These are phyloP conservation scores for Fusarium hainanense DNA, from an alignment of 2,329 filamentous ascomycete species.

Conservation along the genomic window DNA sequence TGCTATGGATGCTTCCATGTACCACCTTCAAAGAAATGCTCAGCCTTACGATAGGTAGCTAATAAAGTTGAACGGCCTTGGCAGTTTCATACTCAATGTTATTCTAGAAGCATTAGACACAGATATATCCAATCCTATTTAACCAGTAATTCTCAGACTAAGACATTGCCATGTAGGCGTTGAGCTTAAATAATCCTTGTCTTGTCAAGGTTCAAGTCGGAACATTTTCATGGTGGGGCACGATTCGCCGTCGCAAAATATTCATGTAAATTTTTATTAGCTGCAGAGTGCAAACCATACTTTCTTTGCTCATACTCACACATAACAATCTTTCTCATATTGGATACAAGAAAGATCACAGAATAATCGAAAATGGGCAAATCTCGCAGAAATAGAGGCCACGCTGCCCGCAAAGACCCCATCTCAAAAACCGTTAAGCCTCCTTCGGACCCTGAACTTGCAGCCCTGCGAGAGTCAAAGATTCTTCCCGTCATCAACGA, in stretches of 20 bases:
- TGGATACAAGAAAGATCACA: not conserved
- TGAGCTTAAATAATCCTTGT: constrained; percentile 23
- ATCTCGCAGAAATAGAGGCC: constrained; percentile 65
- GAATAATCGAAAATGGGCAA: constrained; percentile 65
- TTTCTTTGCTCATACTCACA: not conserved
- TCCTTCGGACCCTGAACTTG: constrained; percentile 71
- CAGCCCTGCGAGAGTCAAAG: constrained; percentile 70
- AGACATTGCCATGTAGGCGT: not conserved
- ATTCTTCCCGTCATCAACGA: constrained; percentile 72
- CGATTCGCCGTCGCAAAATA: constrained; percentile 33
- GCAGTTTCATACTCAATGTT: not conserved
- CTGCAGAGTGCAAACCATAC: not conserved
- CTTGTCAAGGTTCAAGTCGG: constrained; percentile 19
- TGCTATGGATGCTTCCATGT: not conserved
- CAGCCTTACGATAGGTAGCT: not conserved
- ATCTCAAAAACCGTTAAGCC: constrained; percentile 69
- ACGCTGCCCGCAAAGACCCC: constrained; percentile 63
- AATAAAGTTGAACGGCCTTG: not conserved
- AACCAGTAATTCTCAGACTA: not conserved
- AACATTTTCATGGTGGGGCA: constrained; percentile 38
- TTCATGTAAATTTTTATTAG: constrained; percentile 40
- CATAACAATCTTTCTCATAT: not conserved
- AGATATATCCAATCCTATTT: not conserved
- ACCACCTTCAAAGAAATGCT: not conserved
- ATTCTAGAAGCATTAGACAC: not conserved